Base-by-base conservation (phyloP, 1,284 basidiomycete species). In the Ustilago vetiveriae region DNA sequence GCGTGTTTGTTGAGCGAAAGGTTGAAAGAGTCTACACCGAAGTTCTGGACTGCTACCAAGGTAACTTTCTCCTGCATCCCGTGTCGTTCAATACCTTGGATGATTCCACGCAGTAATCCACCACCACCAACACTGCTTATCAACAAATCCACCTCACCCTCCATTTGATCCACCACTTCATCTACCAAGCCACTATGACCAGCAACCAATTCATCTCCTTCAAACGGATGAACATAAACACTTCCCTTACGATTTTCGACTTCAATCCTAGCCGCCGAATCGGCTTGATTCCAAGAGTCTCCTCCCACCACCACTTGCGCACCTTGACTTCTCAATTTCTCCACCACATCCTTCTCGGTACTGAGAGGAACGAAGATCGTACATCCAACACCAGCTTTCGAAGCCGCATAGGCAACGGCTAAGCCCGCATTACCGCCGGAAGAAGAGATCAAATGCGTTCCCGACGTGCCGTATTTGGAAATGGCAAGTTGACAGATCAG, bases 371-470 rank as follows among this genome's bases (percentile, higher is more conserved):
- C 74, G 40, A 74, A 78, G 32, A 82, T 70, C n/a, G 74, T 79
- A 47, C 75, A 75, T 9, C 42, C 59, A 23, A 75, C 53, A 16
- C 70, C 70, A 2, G 77, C 55, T 9, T 57, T 36, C 21, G 54
- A 52, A 1, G 77, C 75, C 11, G 76, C 74, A 30, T 74, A 63
- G 0, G 78, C 73, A 5, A 72, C 76, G 1, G 79, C 78, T 9
- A 81, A 46, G 9, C 80, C 81, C 16, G 81, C 81, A 58, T 82
- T 82, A 2, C 81, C 81, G n/a, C 79, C 79, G 4, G 67, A 73
- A 2, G 75, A 77, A 23, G 67, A 72, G 5, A 82, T 49, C 16
- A 82, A 53, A 33, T 79, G 74, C 21, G 62, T 58, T n/a, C 35
- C 19, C n/a, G 4, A 11, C 0, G 45, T 16, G 2, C 68, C 68